A percentile compares a stretch with the other conserved stretches of the same genome.
These are phyloP conservation scores for Isabelozyma heimii DNA, from an alignment of 805 yeast species.

Conservation along the genomic window DNA sequence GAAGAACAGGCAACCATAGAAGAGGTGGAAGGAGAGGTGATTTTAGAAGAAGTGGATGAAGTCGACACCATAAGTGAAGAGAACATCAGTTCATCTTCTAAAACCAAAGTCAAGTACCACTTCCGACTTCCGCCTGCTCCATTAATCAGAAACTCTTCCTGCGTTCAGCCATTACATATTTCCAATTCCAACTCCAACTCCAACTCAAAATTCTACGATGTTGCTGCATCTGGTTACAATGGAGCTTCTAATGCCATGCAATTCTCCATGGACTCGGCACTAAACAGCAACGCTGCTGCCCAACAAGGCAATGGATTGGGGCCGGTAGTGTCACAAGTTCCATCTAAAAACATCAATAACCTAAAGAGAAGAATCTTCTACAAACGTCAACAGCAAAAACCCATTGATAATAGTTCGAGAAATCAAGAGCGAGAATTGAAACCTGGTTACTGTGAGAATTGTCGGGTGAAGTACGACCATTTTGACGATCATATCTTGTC, in stretches of 20 bases:
- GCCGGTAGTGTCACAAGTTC: constrained; percentile 56
- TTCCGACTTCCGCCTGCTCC: constrained; percentile 31
- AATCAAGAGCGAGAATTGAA: constrained; percentile 28
- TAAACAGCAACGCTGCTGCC: constrained; percentile 29
- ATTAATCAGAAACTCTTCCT: constrained; percentile 36
- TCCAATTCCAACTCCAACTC: constrained; percentile 14
- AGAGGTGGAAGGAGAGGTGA: constrained; percentile 10
- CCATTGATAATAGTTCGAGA: constrained; percentile 1
- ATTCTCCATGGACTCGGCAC: constrained; percentile 39
- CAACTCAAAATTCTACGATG: constrained; percentile 40
- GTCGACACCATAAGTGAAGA: constrained; percentile 16
- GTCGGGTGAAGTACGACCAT: constrained; percentile 77
- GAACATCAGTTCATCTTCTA: constrained; percentile 7
- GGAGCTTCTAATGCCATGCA: constrained; percentile 44
- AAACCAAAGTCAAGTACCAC: constrained; percentile 6
- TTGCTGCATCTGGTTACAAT: constrained; percentile 43
- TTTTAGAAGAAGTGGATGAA: constrained; percentile 22
- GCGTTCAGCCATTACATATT: constrained; percentile 24
- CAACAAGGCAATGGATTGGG: constrained; percentile 55
- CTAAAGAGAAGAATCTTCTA: constrained; percentile 45
- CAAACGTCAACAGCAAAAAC: constrained; percentile 33
- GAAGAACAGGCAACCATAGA: constrained; percentile 6
- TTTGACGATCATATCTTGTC: constrained; percentile 73
- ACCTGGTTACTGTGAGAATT: constrained; percentile 93
- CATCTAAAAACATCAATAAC: constrained; percentile 49